Evolutionary conservation across 2,329 filamentous ascomycete species (phyloP), one percentile per base, ranked within the genome.

Genomic region (Zelopaecilomyces penicillatus): DNA sequence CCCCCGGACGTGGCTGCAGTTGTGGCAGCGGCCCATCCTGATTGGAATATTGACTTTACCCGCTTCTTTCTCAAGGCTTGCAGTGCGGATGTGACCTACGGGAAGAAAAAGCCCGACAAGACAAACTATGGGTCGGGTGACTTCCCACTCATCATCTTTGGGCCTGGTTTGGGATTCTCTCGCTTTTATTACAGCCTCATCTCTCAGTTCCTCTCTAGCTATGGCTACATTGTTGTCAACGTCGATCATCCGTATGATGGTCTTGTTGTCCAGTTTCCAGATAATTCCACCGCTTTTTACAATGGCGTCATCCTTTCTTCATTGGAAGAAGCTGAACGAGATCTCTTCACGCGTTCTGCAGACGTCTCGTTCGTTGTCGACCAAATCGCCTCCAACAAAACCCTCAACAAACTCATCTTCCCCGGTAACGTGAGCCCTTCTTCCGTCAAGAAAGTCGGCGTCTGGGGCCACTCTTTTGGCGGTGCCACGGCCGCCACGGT

Each of bases 381-480:
- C 29, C 42, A 40, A 19, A n/a, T 40, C n/a, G 30, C 9, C 36
- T 33, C 36, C 36, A 47, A 47, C 36, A 29, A 27, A 9, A 47
- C 45, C 11, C 41, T 47, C 36, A 37, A 6, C 19, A 29, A 11
- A 30, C 45, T 47, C 28, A 10, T 47, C 5, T 44, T 31, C 4
- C 36, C 45, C 4, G 9, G 11, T 19, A 26, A 40, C 9, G 37
- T 37, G 5, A 35, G 30, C 26, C 35, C 41, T 10, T 35, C 28
- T 27, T 44, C 29, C 26, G 30, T 37, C 8, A 11, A 34, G 30
- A 42, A 30, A 11, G 45, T 40, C 26, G 41, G 41, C 11, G 41
- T 47, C 28, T 47, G 45, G 45, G 45, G 41, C 32, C 41, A 47
- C 29, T 47, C 45, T 5, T 47, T 47, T 27, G 45, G 45, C 5